These are phyloP conservation scores for Ilyonectria mors-panacis DNA, from an alignment of 2,329 filamentous ascomycete genomes.

Conservation along the genomic window DNA sequence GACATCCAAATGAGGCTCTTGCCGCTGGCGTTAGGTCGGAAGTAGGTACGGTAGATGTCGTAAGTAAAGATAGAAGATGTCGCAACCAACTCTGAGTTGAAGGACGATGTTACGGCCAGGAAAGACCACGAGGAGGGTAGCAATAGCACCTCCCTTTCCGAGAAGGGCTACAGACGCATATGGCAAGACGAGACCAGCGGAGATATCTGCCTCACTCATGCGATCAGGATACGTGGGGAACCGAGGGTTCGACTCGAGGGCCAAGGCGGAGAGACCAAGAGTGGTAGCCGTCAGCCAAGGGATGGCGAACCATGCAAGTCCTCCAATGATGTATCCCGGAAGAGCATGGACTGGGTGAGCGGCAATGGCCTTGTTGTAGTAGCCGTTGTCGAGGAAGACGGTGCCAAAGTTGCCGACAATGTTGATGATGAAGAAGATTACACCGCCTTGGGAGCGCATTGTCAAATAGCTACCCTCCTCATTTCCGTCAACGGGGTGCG, in stretches of 20 bases:
- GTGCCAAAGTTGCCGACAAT: constrained; percentile 86
- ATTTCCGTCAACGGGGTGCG: constrained; percentile 85
- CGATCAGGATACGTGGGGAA: constrained; percentile 83
- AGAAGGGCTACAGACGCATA: constrained; percentile 87
- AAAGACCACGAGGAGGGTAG: constrained; percentile 88
- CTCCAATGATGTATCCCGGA: constrained; percentile 90
- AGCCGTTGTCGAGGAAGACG: constrained; percentile 90
- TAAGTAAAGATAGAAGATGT: constrained; percentile 91
- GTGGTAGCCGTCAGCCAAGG: constrained; percentile 93
- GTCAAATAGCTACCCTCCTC: constrained; percentile 86
- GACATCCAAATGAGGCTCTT: constrained; percentile 85
- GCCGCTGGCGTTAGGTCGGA: constrained; percentile 82
- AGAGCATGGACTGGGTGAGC: constrained; percentile 87
- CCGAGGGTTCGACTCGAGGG: constrained; percentile 79
- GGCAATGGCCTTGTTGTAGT: constrained; percentile 96
- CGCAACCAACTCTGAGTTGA: constrained; percentile 87
- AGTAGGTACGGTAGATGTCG: constrained; percentile 89
- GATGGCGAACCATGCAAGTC: constrained; percentile 91
- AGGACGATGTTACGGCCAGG: constrained; percentile 90
- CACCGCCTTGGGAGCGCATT: constrained; percentile 79
- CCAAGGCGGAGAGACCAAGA: constrained; percentile 85
- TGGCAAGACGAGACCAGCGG: constrained; percentile 85
- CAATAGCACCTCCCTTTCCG: constrained; percentile 84
- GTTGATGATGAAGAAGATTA: constrained; percentile 92
- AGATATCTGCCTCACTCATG: constrained; percentile 81